Evolutionary conservation across 345 rosid genomes (phyloP).

Genomic region (Bretschneidera sinensis): DNA sequence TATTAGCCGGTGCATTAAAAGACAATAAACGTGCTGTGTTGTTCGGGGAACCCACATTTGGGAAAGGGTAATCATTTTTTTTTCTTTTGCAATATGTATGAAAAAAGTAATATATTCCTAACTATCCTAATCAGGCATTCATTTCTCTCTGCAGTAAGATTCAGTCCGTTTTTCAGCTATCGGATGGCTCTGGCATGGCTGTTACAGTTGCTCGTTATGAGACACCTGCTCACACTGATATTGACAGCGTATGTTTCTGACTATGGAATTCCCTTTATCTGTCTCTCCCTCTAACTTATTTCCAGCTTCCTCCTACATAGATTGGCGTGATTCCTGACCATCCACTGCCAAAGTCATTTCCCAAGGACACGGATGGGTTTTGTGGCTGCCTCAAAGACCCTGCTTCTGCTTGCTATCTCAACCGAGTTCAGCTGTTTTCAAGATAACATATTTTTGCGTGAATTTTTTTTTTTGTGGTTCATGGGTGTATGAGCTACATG

Average conservation of each 20-base stretch:
- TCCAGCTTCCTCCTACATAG: constrained; percentile 24
- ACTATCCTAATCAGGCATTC: neutral
- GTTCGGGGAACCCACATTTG: constrained; percentile 85
- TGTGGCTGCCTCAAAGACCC: constrained; percentile 83
- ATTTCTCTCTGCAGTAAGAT: constrained; percentile 60
- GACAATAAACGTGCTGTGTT: constrained; percentile 86
- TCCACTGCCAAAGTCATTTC: constrained; percentile 75
- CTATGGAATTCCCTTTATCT: neutral
- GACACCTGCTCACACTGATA: constrained; percentile 88
- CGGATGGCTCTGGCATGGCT: constrained; percentile 93
- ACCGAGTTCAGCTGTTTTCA: constrained; percentile 54
- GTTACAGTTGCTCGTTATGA: constrained; percentile 93
- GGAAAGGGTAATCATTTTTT: constrained; percentile 73
- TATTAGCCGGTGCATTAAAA: constrained; percentile 89
- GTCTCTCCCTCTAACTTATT: neutral
- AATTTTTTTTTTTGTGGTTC: no score
- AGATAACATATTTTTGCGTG: constrained; percentile 21
- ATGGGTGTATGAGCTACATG: no score
- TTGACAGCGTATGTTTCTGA: constrained; percentile 58
- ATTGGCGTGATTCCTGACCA: constrained; percentile 92
- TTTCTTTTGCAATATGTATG: neutral
- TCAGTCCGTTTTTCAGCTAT: constrained; percentile 90
- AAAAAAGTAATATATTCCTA: neutral
- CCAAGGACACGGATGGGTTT: constrained; percentile 65
- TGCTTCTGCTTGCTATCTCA: constrained; percentile 57